Percentiles rank a stretch among this genome's conserved stretches.
phyloP scores from a whole-genome alignment of 2,329 filamentous ascomycete species.

The Fusarium sp. region DNA sequence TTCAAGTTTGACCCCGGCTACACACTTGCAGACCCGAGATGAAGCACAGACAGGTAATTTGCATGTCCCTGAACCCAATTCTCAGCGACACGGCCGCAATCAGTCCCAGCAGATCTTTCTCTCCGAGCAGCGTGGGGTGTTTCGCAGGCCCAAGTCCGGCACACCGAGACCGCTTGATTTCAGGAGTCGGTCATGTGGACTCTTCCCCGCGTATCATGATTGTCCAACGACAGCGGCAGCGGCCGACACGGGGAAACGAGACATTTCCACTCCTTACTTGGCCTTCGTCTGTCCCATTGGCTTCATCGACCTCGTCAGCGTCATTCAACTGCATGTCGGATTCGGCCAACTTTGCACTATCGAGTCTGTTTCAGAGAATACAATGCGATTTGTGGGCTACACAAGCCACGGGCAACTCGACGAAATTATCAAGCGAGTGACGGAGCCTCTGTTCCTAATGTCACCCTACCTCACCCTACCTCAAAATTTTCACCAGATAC shows the following conservation, averaged over 20 bases:
- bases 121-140: slow-evolving; percentile 33
- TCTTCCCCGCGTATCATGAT: slow-evolving; percentile 11
- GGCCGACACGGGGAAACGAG: slow-evolving; percentile 25
- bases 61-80: slow-evolving; percentile 19
- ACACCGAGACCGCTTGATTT: slow-evolving; percentile 35
- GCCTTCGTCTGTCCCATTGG: slow-evolving; percentile 11
- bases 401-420: neutral
- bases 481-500: slow-evolving; percentile 1
- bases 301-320: neutral
- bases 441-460: neutral
- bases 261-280: slow-evolving; percentile 9
- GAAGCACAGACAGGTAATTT: slow-evolving; percentile 30
- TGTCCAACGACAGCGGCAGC: slow-evolving; percentile 26
- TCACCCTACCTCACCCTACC: neutral
- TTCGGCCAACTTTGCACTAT: neutral
- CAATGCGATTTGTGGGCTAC: neutral
- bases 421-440: neutral
- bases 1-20: slow-evolving; percentile 16
- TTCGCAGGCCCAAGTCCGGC: slow-evolving; percentile 11
- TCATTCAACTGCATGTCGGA: neutral
- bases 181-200: slow-evolving; percentile 29
- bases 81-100: slow-evolving; percentile 23
- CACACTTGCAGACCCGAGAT: slow-evolving; percentile 18
- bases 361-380: neutral
- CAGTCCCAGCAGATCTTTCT: slow-evolving; percentile 11